Evolutionary conservation across 257 asterid species (phyloP).

Genomic region (Petrea volubilis): DNA sequence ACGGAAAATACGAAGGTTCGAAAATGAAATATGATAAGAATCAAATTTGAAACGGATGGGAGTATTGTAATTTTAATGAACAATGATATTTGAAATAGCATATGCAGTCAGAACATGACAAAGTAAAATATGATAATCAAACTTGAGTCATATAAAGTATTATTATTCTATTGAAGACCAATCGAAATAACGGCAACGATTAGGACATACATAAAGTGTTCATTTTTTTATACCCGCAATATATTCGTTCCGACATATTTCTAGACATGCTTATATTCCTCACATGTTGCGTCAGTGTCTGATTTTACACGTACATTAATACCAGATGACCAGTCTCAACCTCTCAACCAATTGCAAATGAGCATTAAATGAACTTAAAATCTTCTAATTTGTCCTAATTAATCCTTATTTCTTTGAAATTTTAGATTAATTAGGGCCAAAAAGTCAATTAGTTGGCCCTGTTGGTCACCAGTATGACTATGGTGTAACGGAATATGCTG

Average conservation of each 20-base stretch:
- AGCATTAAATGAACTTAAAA: background rate
- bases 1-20: too few species aligned
- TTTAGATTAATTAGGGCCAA: background rate
- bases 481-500: slow-evolving; percentile 69
- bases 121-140: background rate
- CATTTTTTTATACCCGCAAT: background rate
- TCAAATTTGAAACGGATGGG: too few species aligned
- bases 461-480: slow-evolving; percentile 20
- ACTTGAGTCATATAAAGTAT: background rate
- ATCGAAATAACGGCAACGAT: background rate
- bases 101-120: too few species aligned
- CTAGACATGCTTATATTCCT: background rate
- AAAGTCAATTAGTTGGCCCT: background rate
- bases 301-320: background rate
- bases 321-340: background rate
- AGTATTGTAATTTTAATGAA: too few species aligned
- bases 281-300: background rate
- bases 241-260: background rate
- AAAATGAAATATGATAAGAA: too few species aligned
- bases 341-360: background rate
- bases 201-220: background rate
- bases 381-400: background rate
- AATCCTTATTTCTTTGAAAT: background rate
- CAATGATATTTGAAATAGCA: too few species aligned
- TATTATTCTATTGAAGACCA: background rate